Conservation (phyloP, 2,329 filamentous ascomycete genomes). For the Pestalotiopsis sp. region DNA sequence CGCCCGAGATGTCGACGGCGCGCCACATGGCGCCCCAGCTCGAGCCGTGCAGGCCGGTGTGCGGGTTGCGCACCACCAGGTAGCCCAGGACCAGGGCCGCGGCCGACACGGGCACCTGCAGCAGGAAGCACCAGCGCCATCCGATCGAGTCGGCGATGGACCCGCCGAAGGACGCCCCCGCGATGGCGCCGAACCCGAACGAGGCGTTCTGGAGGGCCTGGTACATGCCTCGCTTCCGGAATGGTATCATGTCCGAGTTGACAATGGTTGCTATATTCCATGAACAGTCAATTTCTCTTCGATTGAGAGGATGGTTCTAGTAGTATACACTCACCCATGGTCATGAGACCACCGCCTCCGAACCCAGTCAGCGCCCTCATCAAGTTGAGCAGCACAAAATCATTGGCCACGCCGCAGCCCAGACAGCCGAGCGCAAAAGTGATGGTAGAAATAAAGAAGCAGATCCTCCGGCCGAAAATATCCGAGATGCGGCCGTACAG, state of each 20-base stretch:
- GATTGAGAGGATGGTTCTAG: conserved; percentile 21
- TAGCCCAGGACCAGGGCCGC: conserved; percentile 56
- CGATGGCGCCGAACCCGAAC: conserved; percentile 63
- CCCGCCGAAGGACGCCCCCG: conserved; percentile 66
- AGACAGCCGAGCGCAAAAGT: conserved; percentile 65
- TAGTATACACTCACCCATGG: conserved; percentile 56
- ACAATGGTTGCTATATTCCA: conserved; percentile 50
- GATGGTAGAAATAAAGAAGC: conserved; percentile 65
- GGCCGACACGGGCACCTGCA: conserved; percentile 62
- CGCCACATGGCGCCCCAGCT: conserved; percentile 46
- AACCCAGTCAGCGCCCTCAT: conserved; percentile 70
- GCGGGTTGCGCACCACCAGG: conserved; percentile 52
- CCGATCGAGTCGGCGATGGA: conserved; percentile 65
- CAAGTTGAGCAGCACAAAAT: conserved; percentile 61
- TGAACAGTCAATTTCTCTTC: not conserved
- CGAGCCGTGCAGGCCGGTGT: conserved; percentile 28
- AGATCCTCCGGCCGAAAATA: conserved; percentile 61
- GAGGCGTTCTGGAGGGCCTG: conserved; percentile 63
- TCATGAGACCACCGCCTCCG: conserved; percentile 69
- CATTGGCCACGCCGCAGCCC: conserved; percentile 63
- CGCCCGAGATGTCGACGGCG: conserved; percentile 59
- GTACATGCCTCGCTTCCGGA: conserved; percentile 58
- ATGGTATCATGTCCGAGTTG: conserved; percentile 66
- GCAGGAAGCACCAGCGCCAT: conserved; percentile 68
- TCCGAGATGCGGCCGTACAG: conserved; percentile 16